phyloP scores from a whole-genome alignment of 129 eudicot species.

The Calendula officinalis region DNA sequence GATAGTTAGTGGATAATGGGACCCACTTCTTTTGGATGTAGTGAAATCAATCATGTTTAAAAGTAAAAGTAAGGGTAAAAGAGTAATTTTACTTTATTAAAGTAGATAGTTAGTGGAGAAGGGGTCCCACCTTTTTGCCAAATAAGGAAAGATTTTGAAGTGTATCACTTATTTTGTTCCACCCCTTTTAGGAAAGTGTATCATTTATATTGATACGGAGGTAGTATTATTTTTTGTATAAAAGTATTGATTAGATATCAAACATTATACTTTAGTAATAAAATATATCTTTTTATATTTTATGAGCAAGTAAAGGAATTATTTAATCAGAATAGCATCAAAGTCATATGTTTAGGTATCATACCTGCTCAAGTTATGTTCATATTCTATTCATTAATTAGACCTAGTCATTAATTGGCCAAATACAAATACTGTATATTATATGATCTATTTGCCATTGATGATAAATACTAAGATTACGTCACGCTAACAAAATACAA shows the following conservation, averaged over 20 bases:
- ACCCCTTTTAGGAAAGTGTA: no score
- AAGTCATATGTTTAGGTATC: constrained; percentile 10
- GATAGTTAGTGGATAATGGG: no score
- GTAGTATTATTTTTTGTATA: no score
- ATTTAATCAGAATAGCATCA: background rate
- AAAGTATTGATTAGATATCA: background rate
- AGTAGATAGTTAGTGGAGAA: no score
- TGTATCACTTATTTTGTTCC: no score
- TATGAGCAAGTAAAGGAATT: background rate
- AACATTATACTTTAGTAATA: background rate
- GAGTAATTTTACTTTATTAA: no score
- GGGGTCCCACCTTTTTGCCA: no score
- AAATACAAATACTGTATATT: background rate
- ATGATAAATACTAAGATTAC: background rate
- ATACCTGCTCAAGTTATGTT: constrained; percentile 3
- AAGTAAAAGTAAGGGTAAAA: no score
- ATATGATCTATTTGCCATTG: background rate
- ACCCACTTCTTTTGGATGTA: no score
- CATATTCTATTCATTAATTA: constrained; percentile 4
- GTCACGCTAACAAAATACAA: background rate
- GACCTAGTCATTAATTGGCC: background rate
- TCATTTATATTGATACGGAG: no score
- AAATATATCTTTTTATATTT: background rate
- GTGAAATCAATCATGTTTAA: no score
- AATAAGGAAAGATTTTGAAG: no score